Conservation (phyloP, 2,329 filamentous ascomycete species). For the Aspergillus puulaauensis region DNA sequence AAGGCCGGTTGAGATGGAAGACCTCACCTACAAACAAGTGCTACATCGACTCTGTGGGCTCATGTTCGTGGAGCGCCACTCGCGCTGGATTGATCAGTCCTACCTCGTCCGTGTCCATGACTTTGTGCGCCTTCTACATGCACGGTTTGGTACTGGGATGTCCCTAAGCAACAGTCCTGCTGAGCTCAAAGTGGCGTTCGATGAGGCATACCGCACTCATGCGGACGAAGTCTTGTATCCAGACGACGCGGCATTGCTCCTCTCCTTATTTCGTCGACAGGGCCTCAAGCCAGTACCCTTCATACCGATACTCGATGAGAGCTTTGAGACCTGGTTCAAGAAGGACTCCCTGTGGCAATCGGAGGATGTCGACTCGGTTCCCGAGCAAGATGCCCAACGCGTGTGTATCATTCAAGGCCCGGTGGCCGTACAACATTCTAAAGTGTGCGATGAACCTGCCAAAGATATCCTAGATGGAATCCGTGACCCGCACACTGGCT, state of each 20-base stretch:
- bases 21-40: not conserved
- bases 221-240: not conserved
- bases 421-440: not conserved
- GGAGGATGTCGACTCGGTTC: constrained; percentile 1
- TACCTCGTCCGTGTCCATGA: not conserved
- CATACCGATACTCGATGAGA: not conserved
- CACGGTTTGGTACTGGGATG: not conserved
- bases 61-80: not conserved
- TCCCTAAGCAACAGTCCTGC: not conserved
- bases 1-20: not conserved
- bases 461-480: not conserved
- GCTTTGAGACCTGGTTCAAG: constrained; percentile 11
- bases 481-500: not conserved
- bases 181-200: not conserved
- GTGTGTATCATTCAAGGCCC: constrained; percentile 8
- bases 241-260: not conserved
- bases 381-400: not conserved
- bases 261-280: not conserved
- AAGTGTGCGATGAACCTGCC: not conserved
- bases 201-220: not conserved
- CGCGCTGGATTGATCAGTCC: not conserved
- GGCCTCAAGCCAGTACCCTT: constrained; percentile 6
- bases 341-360: constrained; percentile 12
- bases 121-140: not conserved
- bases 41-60: not conserved